These are phyloP conservation scores for Haematococcus sp. DNA, from an alignment of 139 green algal species.

Conservation along the genomic window DNA sequence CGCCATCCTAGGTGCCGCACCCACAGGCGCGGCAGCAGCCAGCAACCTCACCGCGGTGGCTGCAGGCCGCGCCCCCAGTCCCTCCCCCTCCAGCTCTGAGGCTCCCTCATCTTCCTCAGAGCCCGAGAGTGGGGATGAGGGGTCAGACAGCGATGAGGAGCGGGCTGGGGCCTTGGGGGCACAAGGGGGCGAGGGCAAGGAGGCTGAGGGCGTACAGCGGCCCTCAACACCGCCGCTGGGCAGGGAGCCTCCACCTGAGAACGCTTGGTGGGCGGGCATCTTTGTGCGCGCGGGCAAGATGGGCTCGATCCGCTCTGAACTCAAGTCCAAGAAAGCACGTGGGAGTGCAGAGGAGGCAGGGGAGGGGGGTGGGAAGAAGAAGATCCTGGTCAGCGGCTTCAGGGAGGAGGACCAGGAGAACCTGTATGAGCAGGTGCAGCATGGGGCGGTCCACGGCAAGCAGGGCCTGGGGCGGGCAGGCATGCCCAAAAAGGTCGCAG, in stretches of 20 bases:
- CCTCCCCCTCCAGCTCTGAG: neutral
- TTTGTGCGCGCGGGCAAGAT: constrained; percentile 44
- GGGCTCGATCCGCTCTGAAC: constrained; percentile 28
- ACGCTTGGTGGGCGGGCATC: constrained; percentile 45
- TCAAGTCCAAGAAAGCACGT: neutral
- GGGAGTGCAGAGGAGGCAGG: neutral
- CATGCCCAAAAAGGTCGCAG: constrained; percentile 81
- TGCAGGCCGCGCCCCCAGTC: neutral
- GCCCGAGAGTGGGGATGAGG: neutral
- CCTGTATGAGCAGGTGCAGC: constrained; percentile 77
- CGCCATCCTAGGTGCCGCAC: constrained; percentile 67
- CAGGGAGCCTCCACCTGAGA: neutral
- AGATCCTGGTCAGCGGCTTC: constrained; percentile 65
- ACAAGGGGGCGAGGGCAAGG: neutral
- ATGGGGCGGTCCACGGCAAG: constrained; percentile 59
- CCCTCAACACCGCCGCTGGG: neutral
- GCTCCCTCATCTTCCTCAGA: neutral
- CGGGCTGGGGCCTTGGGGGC: neutral
- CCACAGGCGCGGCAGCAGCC: neutral
- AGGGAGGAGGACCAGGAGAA: constrained; percentile 82
- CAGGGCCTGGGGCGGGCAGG: constrained; percentile 68
- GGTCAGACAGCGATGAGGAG: neutral
- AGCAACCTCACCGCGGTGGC: neutral
- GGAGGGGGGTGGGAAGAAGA: constrained; percentile 9
- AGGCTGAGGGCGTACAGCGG: constrained; percentile 2